Evolutionary conservation across 305 asterid species (phyloP).

Genomic region (Salvia sclarea): DNA sequence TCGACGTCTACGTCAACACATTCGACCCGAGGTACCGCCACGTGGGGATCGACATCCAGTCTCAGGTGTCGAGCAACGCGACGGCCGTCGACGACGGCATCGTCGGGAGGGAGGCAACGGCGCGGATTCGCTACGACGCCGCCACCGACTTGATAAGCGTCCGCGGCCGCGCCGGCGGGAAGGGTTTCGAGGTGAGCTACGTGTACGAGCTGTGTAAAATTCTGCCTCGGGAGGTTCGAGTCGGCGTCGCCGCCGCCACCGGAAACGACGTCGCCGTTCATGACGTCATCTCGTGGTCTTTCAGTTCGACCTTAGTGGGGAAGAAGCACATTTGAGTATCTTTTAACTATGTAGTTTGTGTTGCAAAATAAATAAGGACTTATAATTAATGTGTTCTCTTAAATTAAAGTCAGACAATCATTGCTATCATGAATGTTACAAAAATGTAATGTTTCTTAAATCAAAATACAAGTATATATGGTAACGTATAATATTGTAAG

Average conservation of each 20-base stretch:
- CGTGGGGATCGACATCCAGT: slow-evolving; percentile 2
- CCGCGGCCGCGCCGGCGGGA: background rate
- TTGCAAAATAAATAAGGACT: too few species aligned
- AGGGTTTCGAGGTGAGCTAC: background rate
- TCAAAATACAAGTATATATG: too few species aligned
- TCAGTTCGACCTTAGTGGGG: background rate
- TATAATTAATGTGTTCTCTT: too few species aligned
- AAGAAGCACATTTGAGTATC: too few species aligned
- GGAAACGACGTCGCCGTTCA: background rate
- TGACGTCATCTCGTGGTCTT: background rate
- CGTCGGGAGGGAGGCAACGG: background rate
- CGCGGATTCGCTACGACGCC: background rate
- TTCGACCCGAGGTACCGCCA: background rate
- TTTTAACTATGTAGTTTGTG: too few species aligned
- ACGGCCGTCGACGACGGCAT: background rate
- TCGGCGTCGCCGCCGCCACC: slow-evolving; percentile 16
- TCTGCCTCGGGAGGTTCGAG: background rate
- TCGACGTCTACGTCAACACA: background rate
- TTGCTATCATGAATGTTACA: too few species aligned
- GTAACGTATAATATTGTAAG: too few species aligned
- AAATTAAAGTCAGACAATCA: too few species aligned
- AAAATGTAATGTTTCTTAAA: too few species aligned
- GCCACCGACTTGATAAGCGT: background rate
- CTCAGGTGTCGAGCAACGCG: background rate
- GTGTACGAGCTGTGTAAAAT: background rate